Conservation (phyloP, 2,329 filamentous ascomycete genomes). For the Arthrobotrys megalospora region DNA sequence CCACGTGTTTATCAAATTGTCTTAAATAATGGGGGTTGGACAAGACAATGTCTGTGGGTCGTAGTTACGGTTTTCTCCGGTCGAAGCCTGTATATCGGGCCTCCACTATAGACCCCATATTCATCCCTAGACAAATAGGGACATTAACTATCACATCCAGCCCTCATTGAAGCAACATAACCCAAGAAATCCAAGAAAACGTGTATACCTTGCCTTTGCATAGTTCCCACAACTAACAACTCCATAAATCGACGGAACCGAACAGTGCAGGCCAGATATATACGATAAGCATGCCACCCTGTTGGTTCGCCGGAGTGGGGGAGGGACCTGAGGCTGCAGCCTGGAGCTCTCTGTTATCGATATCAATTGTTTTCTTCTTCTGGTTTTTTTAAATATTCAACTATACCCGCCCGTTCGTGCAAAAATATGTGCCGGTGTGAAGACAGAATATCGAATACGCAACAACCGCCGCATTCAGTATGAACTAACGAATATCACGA, state of each 20-base stretch:
- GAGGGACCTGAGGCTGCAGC: background rate
- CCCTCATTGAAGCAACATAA: background rate
- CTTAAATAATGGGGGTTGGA: constrained; percentile 10
- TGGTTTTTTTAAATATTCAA: background rate
- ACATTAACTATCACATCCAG: background rate
- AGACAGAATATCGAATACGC: background rate
- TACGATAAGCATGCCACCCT: background rate
- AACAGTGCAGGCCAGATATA: constrained; percentile 15
- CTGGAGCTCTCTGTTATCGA: constrained; percentile 6
- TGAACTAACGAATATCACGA: constrained; percentile 30
- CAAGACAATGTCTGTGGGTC: constrained; percentile 16
- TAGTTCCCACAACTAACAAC: background rate
- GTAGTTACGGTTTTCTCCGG: background rate
- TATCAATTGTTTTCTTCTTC: background rate
- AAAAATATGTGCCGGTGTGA: background rate
- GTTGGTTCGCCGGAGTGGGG: background rate
- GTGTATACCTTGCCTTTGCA: constrained; percentile 18
- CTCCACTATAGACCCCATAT: no score
- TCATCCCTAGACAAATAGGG: background rate
- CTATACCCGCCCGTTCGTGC: background rate
- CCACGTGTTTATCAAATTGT: constrained; percentile 7
- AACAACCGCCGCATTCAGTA: constrained; percentile 31
- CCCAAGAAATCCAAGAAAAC: background rate
- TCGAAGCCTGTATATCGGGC: background rate
- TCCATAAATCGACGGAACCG: constrained; percentile 28